Evolutionary conservation across 345 rosid species (phyloP).

Genomic region (Turnera subulata): DNA sequence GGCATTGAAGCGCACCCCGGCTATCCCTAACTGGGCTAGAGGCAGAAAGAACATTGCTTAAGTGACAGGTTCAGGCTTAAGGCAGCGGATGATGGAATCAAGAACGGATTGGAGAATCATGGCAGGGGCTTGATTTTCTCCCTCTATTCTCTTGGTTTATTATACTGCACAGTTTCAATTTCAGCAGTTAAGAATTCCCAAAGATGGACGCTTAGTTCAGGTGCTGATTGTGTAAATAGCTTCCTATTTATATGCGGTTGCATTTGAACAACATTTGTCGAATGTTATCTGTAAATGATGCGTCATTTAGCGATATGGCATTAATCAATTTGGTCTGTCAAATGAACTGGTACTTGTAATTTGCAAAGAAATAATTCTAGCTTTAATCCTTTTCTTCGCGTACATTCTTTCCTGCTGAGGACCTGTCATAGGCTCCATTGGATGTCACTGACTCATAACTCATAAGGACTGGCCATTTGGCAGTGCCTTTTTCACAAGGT

Average conservation of each 20-base stretch:
- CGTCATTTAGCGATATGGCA: constrained; percentile 12
- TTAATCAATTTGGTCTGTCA: constrained; percentile 15
- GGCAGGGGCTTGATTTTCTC: too few species aligned
- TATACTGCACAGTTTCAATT: background rate
- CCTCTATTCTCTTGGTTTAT: too few species aligned
- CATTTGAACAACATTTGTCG: constrained; percentile 12
- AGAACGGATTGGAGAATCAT: constrained; percentile 13
- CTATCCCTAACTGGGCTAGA: constrained; percentile 52
- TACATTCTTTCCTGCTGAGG: too few species aligned
- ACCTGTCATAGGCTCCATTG: too few species aligned
- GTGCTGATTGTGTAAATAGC: constrained; percentile 24
- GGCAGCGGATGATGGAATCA: constrained; percentile 13
- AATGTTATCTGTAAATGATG: constrained; percentile 17
- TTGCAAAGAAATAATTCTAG: background rate
- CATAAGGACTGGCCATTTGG: too few species aligned
- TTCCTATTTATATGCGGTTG: constrained; percentile 6
- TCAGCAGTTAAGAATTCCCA: background rate
- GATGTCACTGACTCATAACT: too few species aligned
- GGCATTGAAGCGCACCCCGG: constrained; percentile 72
- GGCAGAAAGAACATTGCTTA: constrained; percentile 41
- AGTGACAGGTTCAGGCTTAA: constrained; percentile 6
- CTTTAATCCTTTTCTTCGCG: too few species aligned
- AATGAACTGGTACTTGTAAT: background rate
- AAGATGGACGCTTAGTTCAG: constrained; percentile 14
- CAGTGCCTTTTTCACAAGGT: too few species aligned